Conservation (phyloP, 2,329 filamentous ascomycete species). For the Monosporascus sp. region DNA sequence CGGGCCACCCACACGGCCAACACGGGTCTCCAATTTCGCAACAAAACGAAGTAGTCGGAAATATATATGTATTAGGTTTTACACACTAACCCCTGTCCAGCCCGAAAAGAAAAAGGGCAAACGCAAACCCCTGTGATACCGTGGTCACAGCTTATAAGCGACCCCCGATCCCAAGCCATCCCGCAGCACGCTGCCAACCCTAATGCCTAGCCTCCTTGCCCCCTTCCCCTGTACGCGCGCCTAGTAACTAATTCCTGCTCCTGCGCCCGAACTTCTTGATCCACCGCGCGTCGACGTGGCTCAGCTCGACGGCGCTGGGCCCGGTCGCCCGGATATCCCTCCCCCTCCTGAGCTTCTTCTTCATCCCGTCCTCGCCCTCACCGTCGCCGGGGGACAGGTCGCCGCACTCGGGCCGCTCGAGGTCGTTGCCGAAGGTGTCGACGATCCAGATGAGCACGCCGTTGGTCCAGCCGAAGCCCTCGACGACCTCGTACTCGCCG, state of each 20-base stretch:
- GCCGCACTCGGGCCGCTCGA: constrained; percentile 52
- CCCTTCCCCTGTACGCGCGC: not conserved
- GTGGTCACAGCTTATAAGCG: too few species aligned
- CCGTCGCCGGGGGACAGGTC: constrained; percentile 39
- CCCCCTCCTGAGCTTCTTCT: constrained; percentile 21
- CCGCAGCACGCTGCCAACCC: too few species aligned
- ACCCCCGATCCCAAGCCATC: too few species aligned
- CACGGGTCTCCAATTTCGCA: too few species aligned
- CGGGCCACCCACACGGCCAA: too few species aligned
- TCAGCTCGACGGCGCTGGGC: constrained; percentile 40
- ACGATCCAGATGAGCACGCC: constrained; percentile 63
- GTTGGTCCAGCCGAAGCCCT: constrained; percentile 68
- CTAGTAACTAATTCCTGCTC: not conserved
- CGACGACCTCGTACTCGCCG: constrained; percentile 64
- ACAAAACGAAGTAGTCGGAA: too few species aligned
- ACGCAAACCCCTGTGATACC: too few species aligned
- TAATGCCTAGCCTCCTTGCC: too few species aligned
- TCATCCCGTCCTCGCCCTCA: not conserved
- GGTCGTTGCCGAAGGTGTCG: constrained; percentile 53
- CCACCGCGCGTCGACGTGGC: constrained; percentile 39
- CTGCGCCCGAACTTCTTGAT: constrained; percentile 41
- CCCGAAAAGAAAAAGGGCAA: too few species aligned
- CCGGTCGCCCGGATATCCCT: constrained; percentile 2
- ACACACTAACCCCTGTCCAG: too few species aligned
- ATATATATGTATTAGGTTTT: too few species aligned